phyloP scores from a whole-genome alignment of 495 filamentous ascomycete species.

The Chaetomium fimeti region DNA sequence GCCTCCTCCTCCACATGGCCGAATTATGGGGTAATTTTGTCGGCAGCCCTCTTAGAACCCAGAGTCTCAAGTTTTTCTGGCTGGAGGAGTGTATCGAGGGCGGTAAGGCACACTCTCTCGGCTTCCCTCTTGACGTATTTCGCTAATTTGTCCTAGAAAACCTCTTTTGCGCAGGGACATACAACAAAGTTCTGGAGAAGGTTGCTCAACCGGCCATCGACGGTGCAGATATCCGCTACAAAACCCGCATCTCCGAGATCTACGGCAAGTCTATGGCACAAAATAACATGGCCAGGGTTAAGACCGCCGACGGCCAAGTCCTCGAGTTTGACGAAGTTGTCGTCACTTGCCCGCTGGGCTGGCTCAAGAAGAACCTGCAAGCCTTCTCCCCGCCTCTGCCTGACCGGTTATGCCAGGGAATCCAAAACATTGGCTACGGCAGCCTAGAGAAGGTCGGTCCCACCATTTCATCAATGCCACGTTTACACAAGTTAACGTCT shows the following conservation, averaged over 20 bases:
- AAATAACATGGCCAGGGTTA: constrained; percentile 49
- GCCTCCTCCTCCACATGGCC: constrained; percentile 60
- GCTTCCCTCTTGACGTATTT: background rate
- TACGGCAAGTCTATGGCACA: constrained; percentile 48
- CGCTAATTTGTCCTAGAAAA: constrained; percentile 60
- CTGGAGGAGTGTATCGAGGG: constrained; percentile 94
- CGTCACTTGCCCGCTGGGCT: constrained; percentile 81
- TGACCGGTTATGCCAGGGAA: constrained; percentile 62
- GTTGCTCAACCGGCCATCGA: constrained; percentile 64
- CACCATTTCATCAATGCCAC: background rate
- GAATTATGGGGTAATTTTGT: constrained; percentile 87
- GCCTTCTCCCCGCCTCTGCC: constrained; percentile 73
- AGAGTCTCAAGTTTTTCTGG: constrained; percentile 91
- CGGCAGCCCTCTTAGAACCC: constrained; percentile 69
- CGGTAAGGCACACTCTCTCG: constrained; percentile 48
- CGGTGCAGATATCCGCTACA: constrained; percentile 61
- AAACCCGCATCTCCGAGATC: constrained; percentile 42
- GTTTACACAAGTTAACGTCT: constrained; percentile 15
- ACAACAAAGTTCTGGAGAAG: constrained; percentile 67
- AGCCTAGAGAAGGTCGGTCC: constrained; percentile 73
- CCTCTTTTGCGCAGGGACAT: constrained; percentile 83
- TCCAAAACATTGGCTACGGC: constrained; percentile 79
- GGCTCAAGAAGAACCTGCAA: constrained; percentile 72
- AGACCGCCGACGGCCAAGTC: constrained; percentile 51
- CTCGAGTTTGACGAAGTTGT: constrained; percentile 80